phyloP scores from a whole-genome alignment of 2,329 filamentous ascomycete genomes.

The Cercospora canescens region DNA sequence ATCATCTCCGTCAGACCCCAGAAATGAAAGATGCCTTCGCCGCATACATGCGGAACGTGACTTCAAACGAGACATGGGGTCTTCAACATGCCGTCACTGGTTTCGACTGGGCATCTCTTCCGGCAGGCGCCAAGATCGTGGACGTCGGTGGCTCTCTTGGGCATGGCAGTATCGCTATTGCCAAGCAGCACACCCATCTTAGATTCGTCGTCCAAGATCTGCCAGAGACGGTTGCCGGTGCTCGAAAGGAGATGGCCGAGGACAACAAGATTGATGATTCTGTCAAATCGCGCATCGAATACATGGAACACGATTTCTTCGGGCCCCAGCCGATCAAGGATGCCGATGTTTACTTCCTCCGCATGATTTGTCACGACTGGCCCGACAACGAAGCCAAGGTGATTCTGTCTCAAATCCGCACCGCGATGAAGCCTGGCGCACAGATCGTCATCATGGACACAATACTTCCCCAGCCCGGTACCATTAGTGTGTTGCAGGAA shows the following conservation, averaged over 20 bases:
- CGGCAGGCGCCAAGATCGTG: conserved; percentile 56
- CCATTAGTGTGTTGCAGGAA: conserved; percentile 21
- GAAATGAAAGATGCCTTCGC: conserved; percentile 24
- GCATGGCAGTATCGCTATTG: conserved; percentile 45
- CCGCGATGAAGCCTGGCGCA: conserved; percentile 21
- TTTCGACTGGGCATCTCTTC: conserved; percentile 54
- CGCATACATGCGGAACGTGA: conserved; percentile 27
- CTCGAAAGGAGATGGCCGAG: conserved; percentile 9
- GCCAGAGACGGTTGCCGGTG: conserved; percentile 23
- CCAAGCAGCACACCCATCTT: conserved; percentile 44
- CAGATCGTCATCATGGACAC: conserved; percentile 31
- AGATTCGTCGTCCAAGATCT: conserved; percentile 50
- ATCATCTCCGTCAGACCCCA: conserved; percentile 21
- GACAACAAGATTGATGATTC: conserved; percentile 10
- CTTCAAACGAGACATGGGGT: conserved; percentile 54
- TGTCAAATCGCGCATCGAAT: conserved; percentile 18
- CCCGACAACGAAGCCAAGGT: conserved; percentile 25
- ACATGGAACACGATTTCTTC: conserved; percentile 32
- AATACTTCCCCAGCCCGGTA: conserved; percentile 19
- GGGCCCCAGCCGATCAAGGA: conserved; percentile 28
- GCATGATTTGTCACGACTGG: conserved; percentile 33
- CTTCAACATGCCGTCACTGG: conserved; percentile 54
- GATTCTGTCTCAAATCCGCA: conserved; percentile 25
- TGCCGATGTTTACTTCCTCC: conserved; percentile 34
- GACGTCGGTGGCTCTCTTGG: conserved; percentile 45